These are phyloP conservation scores for Coccomyxa sp. DNA, from an alignment of 139 green algal species.

Conservation along the genomic window DNA sequence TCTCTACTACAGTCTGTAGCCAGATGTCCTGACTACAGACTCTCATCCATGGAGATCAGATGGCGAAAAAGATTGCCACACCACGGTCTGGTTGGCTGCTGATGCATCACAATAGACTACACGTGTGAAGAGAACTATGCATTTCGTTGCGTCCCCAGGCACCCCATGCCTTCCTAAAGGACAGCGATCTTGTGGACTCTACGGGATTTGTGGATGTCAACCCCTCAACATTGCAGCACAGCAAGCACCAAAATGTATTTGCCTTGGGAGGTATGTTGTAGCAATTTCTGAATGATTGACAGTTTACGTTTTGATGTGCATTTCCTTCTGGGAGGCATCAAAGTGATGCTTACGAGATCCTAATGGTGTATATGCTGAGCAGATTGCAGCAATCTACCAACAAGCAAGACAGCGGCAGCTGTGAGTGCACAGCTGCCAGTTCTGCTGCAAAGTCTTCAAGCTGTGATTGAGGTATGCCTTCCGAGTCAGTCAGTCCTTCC, in stretches of 20 bases:
- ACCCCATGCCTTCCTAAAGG: background rate
- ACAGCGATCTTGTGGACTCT: background rate
- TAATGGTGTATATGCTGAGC: background rate
- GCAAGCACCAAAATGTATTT: background rate
- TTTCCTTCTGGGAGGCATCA: background rate
- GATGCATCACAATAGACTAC: background rate
- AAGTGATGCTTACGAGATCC: background rate
- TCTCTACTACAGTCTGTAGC: too few species aligned
- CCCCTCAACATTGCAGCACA: background rate
- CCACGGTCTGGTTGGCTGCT: background rate
- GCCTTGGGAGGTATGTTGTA: background rate
- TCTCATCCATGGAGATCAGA: too few species aligned
- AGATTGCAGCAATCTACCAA: background rate
- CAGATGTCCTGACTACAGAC: too few species aligned
- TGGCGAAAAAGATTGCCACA: too few species aligned
- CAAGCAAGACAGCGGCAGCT: background rate
- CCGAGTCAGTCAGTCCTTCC: background rate
- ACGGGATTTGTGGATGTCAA: background rate
- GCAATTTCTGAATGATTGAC: background rate
- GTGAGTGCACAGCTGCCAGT: background rate
- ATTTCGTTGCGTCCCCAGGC: background rate
- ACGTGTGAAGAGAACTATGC: too few species aligned
- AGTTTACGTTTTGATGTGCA: background rate
- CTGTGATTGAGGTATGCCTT: conserved; percentile 1
- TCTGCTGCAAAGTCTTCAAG: background rate